Conservation (phyloP, 495 filamentous ascomycete species). For the Talaromyces thailandensis region DNA sequence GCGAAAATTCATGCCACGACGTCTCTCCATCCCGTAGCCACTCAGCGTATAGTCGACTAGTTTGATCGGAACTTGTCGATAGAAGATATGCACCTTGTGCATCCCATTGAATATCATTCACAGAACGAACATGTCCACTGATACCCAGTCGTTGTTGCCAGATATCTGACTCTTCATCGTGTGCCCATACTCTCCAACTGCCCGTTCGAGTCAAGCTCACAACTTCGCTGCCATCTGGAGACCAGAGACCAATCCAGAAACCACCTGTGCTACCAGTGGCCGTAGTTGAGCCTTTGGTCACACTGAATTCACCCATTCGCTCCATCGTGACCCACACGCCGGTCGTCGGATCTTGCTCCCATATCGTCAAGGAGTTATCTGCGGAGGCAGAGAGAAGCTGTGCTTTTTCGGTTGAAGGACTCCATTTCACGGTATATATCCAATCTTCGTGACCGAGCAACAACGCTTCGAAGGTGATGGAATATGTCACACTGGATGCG, state of each 20-base stretch:
- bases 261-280: constrained; percentile 93
- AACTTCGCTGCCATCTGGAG: constrained; percentile 63
- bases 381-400: constrained; percentile 87
- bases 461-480: constrained; percentile 87
- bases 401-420: constrained; percentile 41
- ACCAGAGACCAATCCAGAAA: constrained; percentile 95
- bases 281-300: constrained; percentile 88
- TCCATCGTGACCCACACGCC: constrained; percentile 83
- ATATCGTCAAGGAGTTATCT: constrained; percentile 89
- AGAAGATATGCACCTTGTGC: constrained; percentile 75
- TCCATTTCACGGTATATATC: constrained; percentile 86
- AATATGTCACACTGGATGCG: constrained; percentile 50
- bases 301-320: constrained; percentile 84
- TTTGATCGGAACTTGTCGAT: constrained; percentile 86
- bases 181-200: constrained; percentile 80
- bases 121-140: constrained; percentile 73
- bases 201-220: constrained; percentile 83
- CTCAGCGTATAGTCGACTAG: constrained; percentile 81
- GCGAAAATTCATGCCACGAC: constrained; percentile 91
- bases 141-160: constrained; percentile 75
- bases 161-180: constrained; percentile 41
- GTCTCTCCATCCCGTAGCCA: constrained; percentile 50
- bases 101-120: constrained; percentile 77
- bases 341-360: constrained; percentile 72
- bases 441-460: constrained; percentile 96